Evolutionary conservation across 257 asterid genomes (phyloP).

Genomic region (Cruciata laevipes): DNA sequence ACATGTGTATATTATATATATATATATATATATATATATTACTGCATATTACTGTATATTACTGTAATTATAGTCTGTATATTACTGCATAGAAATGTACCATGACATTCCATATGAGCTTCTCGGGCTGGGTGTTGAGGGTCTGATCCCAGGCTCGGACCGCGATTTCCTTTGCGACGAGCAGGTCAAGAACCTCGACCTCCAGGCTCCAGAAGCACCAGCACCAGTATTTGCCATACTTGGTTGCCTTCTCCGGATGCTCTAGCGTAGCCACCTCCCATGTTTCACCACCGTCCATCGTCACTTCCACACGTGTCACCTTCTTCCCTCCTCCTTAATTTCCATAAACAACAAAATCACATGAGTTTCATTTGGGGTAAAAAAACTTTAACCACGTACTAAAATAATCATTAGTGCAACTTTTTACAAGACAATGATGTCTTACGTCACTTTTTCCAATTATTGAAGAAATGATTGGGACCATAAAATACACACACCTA

Average conservation of each 20-base stretch:
- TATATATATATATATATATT: no score
- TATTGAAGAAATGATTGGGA: neutral
- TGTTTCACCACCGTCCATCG: conserved; percentile 80
- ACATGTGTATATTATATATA: no score
- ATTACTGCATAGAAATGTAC: no score
- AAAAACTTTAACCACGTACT: neutral
- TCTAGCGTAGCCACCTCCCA: conserved; percentile 62
- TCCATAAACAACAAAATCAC: neutral
- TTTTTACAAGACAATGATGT: no score
- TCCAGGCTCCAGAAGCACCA: conserved; percentile 96
- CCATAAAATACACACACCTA: neutral
- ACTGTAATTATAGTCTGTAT: no score
- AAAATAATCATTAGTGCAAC: no score
- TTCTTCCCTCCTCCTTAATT: conserved; percentile 80
- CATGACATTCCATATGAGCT: conserved; percentile 90
- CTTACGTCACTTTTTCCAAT: neutral
- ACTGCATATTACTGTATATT: no score
- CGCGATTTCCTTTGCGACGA: conserved; percentile 72
- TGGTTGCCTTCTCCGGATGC: conserved; percentile 65
- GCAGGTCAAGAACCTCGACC: conserved; percentile 77
- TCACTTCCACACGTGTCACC: conserved; percentile 88
- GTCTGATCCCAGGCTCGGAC: conserved; percentile 95
- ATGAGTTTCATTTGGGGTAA: neutral
- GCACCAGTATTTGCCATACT: conserved; percentile 87
- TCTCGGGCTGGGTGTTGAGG: conserved; percentile 86